Evolutionary conservation across 2,329 filamentous ascomycete species (phyloP), one percentile per base, ranked within the genome.

Genomic region (Cladorrhinum sp.): DNA sequence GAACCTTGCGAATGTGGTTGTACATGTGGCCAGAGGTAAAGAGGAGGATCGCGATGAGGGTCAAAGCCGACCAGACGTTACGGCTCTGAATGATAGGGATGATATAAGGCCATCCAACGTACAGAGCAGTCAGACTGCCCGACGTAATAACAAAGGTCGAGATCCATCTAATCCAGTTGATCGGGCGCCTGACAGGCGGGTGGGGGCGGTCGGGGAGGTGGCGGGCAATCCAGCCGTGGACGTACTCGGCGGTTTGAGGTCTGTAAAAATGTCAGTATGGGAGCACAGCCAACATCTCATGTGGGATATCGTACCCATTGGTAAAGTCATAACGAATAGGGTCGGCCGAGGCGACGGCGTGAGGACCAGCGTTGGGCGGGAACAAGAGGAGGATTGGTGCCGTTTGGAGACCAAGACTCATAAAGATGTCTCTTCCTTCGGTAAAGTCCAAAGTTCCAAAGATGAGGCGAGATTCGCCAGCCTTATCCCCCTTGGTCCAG

Each of bases 11-110:
- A 72, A 99, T 99, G 73, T 97, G 93, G 76, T 98, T 99, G 83
- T 96, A 99, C 96, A 99, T 99, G 77, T 98, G 93, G 42, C 95
- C 96, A 69, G 90, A 95, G 52, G 90, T 97, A 78, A 98, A 99
- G 61, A 97, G 81, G 48, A 99, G 84, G 65, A 99, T 93, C 14
- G 87, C 82, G 70, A 98, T 92, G 67, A 99, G 80, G 75, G 90
- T 96, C 70, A 96, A 76, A 21, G 90, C 91, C 23, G 94, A 93
- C 95, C 95, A 99, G 18, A 98, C 78, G 71, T 96, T 98, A 68
- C 94, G 89, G 80, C 89, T 97, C 75, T 92, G 91, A 36, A 97
- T 74, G 62, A 97, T 71, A 2, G 94, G 94, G 10, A 94, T 73
- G 12, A 97, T 71, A 70, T 93, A 96, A 5, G 91, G 91, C 68